Conservation (phyloP, 1,284 basidiomycete genomes). For the Boletus sp. region DNA sequence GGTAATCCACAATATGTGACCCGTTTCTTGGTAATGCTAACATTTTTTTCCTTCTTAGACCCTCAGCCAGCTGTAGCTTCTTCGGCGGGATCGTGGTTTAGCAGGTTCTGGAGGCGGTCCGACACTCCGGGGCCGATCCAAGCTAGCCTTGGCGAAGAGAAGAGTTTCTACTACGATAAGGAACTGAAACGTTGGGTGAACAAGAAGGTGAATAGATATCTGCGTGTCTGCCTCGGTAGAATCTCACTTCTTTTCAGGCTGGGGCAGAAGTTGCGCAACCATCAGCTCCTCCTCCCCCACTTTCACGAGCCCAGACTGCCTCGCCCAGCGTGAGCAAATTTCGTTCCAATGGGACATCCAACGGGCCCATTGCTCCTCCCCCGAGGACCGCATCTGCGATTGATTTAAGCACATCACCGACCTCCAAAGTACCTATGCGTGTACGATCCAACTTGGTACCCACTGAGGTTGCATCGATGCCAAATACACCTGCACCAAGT, state of each 20-base stretch:
- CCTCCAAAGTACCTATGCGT: slow-evolving; percentile 49
- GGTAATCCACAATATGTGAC: slow-evolving; percentile 12
- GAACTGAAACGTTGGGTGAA: slow-evolving; percentile 96
- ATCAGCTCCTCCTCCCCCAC: slow-evolving; percentile 47
- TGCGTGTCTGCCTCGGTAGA: background rate
- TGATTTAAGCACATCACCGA: slow-evolving; percentile 50
- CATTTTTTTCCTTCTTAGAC: slow-evolving; percentile 21
- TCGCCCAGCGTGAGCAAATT: slow-evolving; percentile 58
- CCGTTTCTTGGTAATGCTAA: background rate
- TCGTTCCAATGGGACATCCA: slow-evolving; percentile 26
- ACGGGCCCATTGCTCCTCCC: slow-evolving; percentile 32
- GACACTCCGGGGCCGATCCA: slow-evolving; percentile 67
- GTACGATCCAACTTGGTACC: slow-evolving; percentile 66
- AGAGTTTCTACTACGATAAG: slow-evolving; percentile 89
- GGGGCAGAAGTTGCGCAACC: slow-evolving; percentile 45
- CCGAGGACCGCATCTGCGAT: slow-evolving; percentile 59
- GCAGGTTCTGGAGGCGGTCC: slow-evolving; percentile 67
- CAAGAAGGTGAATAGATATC: slow-evolving; percentile 66
- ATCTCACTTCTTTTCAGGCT: slow-evolving; percentile 39
- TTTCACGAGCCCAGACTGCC: slow-evolving; percentile 66
- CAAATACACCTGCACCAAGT: slow-evolving; percentile 34
- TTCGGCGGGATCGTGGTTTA: slow-evolving; percentile 69
- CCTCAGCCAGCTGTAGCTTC: slow-evolving; percentile 29
- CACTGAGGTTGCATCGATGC: slow-evolving; percentile 33
- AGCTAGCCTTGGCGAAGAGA: slow-evolving; percentile 93